These are phyloP conservation scores for Alnus glutinosa DNA, from an alignment of 306 rosid species.

Conservation along the genomic window DNA sequence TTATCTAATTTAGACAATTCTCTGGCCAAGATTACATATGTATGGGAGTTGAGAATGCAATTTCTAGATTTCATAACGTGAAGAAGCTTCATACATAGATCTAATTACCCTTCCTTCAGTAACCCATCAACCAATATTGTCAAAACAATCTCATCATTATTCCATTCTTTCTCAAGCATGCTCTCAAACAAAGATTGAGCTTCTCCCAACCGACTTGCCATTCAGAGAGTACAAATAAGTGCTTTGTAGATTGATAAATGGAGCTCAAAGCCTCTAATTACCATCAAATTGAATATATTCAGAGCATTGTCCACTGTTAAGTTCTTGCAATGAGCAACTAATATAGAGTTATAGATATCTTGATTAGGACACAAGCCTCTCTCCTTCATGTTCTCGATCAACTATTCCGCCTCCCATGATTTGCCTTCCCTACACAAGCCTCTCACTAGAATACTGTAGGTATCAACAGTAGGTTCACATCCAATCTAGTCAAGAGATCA, in stretches of 20 bases:
- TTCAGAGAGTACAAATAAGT: constrained; percentile 44
- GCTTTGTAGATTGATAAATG: constrained; percentile 29
- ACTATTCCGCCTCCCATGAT: constrained; percentile 34
- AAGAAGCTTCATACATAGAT: constrained; percentile 42
- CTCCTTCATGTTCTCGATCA: constrained; percentile 37
- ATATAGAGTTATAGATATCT: constrained; percentile 28
- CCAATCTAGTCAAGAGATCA: constrained; percentile 36
- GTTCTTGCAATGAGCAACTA: constrained; percentile 36
- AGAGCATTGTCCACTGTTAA: constrained; percentile 38
- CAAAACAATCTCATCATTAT: constrained; percentile 50
- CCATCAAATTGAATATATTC: constrained; percentile 33
- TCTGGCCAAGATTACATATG: constrained; percentile 37
- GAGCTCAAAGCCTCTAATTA: constrained; percentile 24
- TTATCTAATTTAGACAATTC: constrained; percentile 33
- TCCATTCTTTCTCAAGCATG: constrained; percentile 44
- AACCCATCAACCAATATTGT: constrained; percentile 45
- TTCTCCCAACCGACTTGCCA: constrained; percentile 26
- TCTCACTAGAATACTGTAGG: constrained; percentile 37
- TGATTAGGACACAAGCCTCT: constrained; percentile 34
- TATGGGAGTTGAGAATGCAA: constrained; percentile 30
- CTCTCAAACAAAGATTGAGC: constrained; percentile 41
- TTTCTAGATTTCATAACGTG: constrained; percentile 39
- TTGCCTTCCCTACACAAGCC: constrained; percentile 46
- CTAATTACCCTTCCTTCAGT: constrained; percentile 37
- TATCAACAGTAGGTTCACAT: constrained; percentile 38